Percentiles rank a stretch among this genome's conserved stretches.
phyloP scores from a whole-genome alignment of 2,329 filamentous ascomycete genomes.

The Paecilomyces sp. region DNA sequence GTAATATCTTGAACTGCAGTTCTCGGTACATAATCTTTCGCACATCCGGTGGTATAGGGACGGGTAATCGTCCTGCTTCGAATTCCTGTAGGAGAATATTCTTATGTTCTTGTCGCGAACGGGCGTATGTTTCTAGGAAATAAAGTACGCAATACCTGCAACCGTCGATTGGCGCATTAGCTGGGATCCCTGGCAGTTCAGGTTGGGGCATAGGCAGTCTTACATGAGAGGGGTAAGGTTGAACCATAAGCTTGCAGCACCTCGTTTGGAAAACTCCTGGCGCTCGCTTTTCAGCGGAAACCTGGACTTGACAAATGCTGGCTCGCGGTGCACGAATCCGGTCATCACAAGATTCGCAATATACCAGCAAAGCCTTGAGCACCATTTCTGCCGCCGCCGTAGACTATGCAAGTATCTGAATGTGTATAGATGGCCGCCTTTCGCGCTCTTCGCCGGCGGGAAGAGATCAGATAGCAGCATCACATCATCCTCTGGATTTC shows the following conservation, averaged over 20 bases:
- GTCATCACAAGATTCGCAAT: slow-evolving; percentile 36
- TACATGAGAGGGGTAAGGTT: slow-evolving; percentile 36
- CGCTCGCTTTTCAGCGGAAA: slow-evolving; percentile 27
- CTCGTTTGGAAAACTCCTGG: slow-evolving; percentile 25
- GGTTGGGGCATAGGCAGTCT: slow-evolving; percentile 5
- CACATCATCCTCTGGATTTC: slow-evolving; percentile 36
- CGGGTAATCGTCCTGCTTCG: slow-evolving; percentile 29
- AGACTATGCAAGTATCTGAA: slow-evolving; percentile 34
- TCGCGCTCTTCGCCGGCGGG: slow-evolving; percentile 28
- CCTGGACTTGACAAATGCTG: slow-evolving; percentile 20
- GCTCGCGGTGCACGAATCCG: slow-evolving; percentile 26
- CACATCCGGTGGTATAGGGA: slow-evolving; percentile 26
- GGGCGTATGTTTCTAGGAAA: slow-evolving; percentile 34
- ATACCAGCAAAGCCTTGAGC: slow-evolving; percentile 32
- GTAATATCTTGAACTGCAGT: slow-evolving; percentile 30
- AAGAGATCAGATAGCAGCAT: slow-evolving; percentile 38
- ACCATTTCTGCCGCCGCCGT: slow-evolving; percentile 30
- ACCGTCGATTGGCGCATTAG: background rate
- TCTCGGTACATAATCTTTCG: slow-evolving; percentile 29
- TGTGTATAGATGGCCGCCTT: slow-evolving; percentile 31
- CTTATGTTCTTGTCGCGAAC: slow-evolving; percentile 29
- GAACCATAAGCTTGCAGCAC: slow-evolving; percentile 27
- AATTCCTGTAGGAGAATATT: slow-evolving; percentile 30
- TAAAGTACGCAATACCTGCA: slow-evolving; percentile 34
- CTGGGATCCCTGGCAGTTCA: background rate